Evolutionary conservation across 1,284 basidiomycete genomes (phyloP), one percentile per base, ranked within the genome.

Genomic region (Heliocybe sulcata): DNA sequence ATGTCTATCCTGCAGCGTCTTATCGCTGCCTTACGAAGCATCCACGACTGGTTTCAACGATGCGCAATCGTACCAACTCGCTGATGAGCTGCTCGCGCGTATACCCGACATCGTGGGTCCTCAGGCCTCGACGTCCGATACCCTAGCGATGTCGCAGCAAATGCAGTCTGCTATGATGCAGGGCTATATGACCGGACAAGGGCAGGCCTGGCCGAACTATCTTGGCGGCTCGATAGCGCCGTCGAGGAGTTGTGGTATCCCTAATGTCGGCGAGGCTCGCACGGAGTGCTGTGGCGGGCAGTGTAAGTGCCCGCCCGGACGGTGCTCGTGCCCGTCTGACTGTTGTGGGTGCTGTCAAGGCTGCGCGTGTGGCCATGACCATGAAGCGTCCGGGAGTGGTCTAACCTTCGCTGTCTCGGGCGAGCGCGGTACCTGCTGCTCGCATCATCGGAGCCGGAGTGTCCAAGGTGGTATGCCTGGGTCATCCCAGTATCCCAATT

Each of bases 1-100:
- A 22, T 87, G 85, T 57, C 66, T 86, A 2, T 81, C 83, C 56
- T 86, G 82, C 63, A 76, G 79, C 52, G 76, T 81, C 52, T 11
- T 20, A 2, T 26, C 59, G 14, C 59, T 59, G 27, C 35, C 33
- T 25, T 31, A 62, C 59, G n/a, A 62, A 59, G 14, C 61, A 56
- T 14, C 47, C 52, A 20, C 20, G 33, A 10, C 52, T 19, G 23
- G n/a, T 14, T 42, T 38, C 22, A 31, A 22, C 23, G 20, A 42
- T 25, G 22, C 11, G 4, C 38, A 27, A 22, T 23, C 38, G 23
- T 26, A 23, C n/a, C 47, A 49, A 22, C 69, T 72, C 56, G 72
- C 79, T 25, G 78, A 81, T 16, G 47, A 49, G 47, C 27, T 25
- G 6, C 14, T 49, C 14, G 22, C 47, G 12, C 47, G 27, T 26